phyloP scores from a whole-genome alignment of 176 grass and related monocot species.

The Paspalum notatum region DNA sequence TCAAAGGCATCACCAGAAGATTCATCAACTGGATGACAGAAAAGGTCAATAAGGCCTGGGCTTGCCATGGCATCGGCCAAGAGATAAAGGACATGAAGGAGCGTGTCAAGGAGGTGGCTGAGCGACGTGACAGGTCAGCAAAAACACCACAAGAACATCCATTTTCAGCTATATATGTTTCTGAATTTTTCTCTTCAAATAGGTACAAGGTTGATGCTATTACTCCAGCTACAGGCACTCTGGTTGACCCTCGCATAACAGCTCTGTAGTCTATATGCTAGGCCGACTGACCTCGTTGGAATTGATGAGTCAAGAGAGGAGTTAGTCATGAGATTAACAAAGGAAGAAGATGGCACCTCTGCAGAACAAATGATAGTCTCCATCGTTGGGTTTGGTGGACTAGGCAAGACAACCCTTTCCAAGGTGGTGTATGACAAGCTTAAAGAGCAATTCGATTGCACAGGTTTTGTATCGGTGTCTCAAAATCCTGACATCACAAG shows the following conservation, averaged over 20 bases:
- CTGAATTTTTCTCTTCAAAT: neutral
- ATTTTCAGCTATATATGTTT: no score
- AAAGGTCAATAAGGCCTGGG: neutral
- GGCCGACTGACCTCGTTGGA: neutral
- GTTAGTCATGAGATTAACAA: neutral
- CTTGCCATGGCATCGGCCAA: neutral
- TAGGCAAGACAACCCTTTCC: conserved; percentile 8
- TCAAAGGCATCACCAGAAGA: neutral
- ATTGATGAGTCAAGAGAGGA: neutral
- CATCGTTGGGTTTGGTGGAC: neutral
- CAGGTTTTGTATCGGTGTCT: neutral
- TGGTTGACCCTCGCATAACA: neutral
- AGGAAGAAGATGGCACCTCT: no score
- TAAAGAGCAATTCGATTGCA: neutral
- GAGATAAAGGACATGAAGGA: neutral
- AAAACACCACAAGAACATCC: no score
- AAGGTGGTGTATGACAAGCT: conserved; percentile 12
- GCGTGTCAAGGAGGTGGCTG: neutral
- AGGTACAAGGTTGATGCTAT: neutral
- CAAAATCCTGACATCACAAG: neutral
- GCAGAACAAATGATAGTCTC: neutral
- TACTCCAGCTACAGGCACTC: neutral
- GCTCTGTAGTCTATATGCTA: neutral
- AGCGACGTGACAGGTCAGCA: neutral
- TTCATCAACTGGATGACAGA: neutral